Conservation (phyloP, 305 asterid genomes). For the Withania somnifera region DNA sequence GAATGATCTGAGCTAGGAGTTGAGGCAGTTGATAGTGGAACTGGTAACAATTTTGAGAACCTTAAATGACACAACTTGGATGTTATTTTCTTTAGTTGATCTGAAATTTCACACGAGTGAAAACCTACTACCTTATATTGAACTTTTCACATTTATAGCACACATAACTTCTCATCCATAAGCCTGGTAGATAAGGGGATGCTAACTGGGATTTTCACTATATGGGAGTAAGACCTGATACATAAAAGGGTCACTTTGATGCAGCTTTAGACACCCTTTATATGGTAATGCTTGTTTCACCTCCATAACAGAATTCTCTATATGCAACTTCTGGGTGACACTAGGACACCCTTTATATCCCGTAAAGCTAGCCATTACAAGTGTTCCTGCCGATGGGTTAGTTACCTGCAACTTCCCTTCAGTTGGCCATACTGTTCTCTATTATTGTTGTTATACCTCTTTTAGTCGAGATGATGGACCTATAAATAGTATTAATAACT, state of each 20-base stretch:
- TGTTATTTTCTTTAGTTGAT: not conserved
- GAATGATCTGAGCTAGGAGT: not conserved
- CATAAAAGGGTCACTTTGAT: not conserved
- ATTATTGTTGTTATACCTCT: not conserved
- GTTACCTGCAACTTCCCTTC: slow-evolving; percentile 9
- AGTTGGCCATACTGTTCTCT: not conserved
- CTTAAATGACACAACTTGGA: not conserved
- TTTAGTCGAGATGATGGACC: slow-evolving; percentile 96
- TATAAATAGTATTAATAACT: slow-evolving; percentile 46
- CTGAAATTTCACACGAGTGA: not conserved
- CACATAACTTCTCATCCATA: not conserved
- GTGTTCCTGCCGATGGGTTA: slow-evolving; percentile 81
- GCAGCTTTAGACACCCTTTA: not conserved
- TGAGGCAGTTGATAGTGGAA: not conserved
- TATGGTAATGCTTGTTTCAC: not conserved
- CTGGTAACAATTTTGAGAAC: not conserved
- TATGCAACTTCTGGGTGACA: slow-evolving; percentile 81
- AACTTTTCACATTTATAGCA: not conserved
- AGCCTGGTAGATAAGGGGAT: not conserved
- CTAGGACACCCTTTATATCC: slow-evolving; percentile 63
- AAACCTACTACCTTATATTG: not conserved
- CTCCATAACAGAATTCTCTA: not conserved
- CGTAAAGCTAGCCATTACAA: slow-evolving; percentile 62
- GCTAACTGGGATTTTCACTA: not conserved
- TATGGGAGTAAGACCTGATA: not conserved